phyloP scores from a whole-genome alignment of 2,329 filamentous ascomycete species.

The Talaromyces amestolkiae region DNA sequence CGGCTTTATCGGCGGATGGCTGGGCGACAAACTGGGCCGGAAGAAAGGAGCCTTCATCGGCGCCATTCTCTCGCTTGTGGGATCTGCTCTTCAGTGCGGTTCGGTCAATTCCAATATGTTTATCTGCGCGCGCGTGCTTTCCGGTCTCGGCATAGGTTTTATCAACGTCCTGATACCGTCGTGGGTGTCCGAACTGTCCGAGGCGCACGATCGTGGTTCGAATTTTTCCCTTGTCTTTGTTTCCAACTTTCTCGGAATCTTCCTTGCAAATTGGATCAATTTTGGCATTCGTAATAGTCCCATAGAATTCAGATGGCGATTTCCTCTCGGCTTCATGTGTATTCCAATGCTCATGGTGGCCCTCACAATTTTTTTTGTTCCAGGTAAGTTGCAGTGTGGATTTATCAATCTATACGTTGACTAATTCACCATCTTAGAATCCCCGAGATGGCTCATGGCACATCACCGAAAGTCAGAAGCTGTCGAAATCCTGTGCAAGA shows the following conservation, averaged over 20 bases:
- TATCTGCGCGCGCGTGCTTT: conserved; percentile 31
- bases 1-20: conserved; percentile 28
- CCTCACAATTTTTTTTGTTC: conserved; percentile 26
- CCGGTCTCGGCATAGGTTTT: conserved; percentile 34
- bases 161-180: conserved; percentile 31
- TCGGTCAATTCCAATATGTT: conserved; percentile 27
- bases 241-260: conserved; percentile 31
- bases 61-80: conserved; percentile 27
- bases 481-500: conserved; percentile 36
- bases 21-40: conserved; percentile 29
- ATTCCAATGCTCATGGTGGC: conserved; percentile 27
- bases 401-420: not conserved
- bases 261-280: conserved; percentile 32
- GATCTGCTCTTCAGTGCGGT: conserved; percentile 29
- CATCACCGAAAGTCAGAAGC: conserved; percentile 34
- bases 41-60: conserved; percentile 28
- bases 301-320: conserved; percentile 28
- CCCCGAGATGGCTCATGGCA: conserved; percentile 44
- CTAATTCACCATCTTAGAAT: conserved; percentile 40
- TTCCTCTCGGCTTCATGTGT: conserved; percentile 32
- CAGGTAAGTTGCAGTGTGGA: not conserved
- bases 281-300: conserved; percentile 27
- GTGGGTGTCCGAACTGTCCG: conserved; percentile 28
- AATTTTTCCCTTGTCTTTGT: conserved; percentile 31
- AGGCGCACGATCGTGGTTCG: conserved; percentile 29